Base-by-base conservation (phyloP, 2,329 filamentous ascomycete genomes). In the Conoideocrella luteorostrata region DNA sequence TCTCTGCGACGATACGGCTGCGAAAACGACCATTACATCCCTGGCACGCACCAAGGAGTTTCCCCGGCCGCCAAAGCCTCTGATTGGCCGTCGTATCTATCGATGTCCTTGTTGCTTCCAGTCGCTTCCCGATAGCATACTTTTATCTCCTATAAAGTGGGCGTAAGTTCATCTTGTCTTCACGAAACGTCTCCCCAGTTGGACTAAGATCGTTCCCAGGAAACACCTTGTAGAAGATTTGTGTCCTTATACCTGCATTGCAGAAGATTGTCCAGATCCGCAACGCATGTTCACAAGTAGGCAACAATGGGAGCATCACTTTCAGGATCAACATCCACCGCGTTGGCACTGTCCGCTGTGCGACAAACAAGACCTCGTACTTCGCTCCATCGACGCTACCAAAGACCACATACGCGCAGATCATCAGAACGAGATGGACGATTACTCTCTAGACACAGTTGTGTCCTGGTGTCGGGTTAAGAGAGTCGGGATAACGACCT, bases 171-270 rank as follows among this genome's bases (percentile, higher is more conserved):
- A n/a, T n/a, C n/a, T n/a, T n/a, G n/a, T n/a, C n/a, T n/a, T n/a
- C n/a, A n/a, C n/a, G n/a, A n/a, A n/a, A n/a, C n/a, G n/a, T n/a
- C n/a, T n/a, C n/a, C n/a, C n/a, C n/a, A n/a, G n/a, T n/a, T n/a
- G n/a, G n/a, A n/a, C n/a, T n/a, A n/a, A 28, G 7, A 28, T 28
- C 26, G 26, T 28, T 28, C 13, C 26, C 15, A 50, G 48, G 34
- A 36, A 50, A 13, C 46, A 50, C 38, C 34, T 50, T 1, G 36
- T 40, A 9, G 38, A 22, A n/a, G 46, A 50, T n/a, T n/a, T 48
- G 10, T 43, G 34, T 23, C 46, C 48, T n/a, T 50, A 50, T 17
- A 50, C 48, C 10, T 50, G 48, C 26, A 48, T 50, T n/a, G 48
- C 46, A 4, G 10, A 45, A 12, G 5, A 46, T 13, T 50, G 48